A percentile compares a stretch with the other conserved stretches of the same genome.
These are phyloP conservation scores for Microbotryum scabiosae DNA, from an alignment of 1,284 basidiomycete genomes.

Conservation along the genomic window DNA sequence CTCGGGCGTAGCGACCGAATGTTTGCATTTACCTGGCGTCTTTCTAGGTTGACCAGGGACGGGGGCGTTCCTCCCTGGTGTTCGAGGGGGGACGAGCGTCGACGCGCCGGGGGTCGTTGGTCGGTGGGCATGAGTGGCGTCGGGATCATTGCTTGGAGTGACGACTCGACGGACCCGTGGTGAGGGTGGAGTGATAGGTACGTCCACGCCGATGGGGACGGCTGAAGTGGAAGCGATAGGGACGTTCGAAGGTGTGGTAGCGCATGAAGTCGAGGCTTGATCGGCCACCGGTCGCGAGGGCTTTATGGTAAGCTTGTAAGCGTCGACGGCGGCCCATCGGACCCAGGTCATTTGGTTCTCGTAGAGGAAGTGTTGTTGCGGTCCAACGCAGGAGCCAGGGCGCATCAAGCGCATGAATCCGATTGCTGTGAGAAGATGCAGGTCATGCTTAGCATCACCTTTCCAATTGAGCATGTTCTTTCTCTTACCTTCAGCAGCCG, in stretches of 20 bases:
- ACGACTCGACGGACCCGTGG: background rate
- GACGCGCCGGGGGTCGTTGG: background rate
- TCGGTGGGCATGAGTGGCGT: slow-evolving; percentile 10
- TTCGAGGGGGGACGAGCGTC: background rate
- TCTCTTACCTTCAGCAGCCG: slow-evolving; percentile 62
- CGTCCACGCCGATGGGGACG: background rate
- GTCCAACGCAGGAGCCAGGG: slow-evolving; percentile 52
- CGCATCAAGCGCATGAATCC: slow-evolving; percentile 97
- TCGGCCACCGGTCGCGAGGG: background rate
- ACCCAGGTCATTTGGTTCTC: slow-evolving; percentile 89
- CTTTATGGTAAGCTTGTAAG: slow-evolving; percentile 4
- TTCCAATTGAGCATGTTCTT: too few relatives aligned
- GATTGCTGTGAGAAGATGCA: slow-evolving; percentile 61
- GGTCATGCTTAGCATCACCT: too few relatives aligned
- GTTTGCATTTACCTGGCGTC: slow-evolving; percentile 24
- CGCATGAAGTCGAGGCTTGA: background rate
- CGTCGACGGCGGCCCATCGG: slow-evolving; percentile 81
- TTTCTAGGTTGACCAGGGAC: slow-evolving; percentile 30
- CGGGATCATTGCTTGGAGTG: background rate
- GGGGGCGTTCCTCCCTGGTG: background rate
- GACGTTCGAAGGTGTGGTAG: background rate
- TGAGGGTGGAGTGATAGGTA: background rate
- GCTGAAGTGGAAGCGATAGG: background rate
- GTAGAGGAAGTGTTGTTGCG: slow-evolving; percentile 82
- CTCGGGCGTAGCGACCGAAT: slow-evolving; percentile 24